Base-by-base conservation (phyloP, 2,329 filamentous ascomycete genomes). In the Coniochaeta sp. region DNA sequence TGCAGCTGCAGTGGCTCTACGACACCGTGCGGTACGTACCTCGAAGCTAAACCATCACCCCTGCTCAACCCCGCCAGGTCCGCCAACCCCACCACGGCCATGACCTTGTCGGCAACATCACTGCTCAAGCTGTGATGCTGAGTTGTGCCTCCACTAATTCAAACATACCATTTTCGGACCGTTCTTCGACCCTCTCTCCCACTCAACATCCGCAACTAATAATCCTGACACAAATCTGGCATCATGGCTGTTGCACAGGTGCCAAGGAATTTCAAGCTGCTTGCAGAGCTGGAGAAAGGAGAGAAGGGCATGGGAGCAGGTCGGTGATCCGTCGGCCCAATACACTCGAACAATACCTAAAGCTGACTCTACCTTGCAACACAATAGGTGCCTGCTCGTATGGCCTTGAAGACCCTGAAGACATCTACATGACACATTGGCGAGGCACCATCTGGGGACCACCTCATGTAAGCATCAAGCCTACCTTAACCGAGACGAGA, bases 201-300 rank as follows among this genome's bases (percentile, higher is more conserved):
- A 12, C 47, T 17, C 8, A 24, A 31, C 11, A 12, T 17, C 47
- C 12, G n/a, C 26, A 2, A 12, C 47, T 5, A 3, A 52, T 24
- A n/a, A 19, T 28, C 47, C 47, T 52, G 19, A 22, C 54, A 57
- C 8, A 31, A 47, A 40, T 1, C 26, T n/a, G 34, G 11, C 55
- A 69, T n/a, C 36, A 74, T 74, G 72, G 69, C 70, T 59, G 70
- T 69, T 58, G 71, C 71, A 54, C 67, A 96, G 76, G 85, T 99
- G 61, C 95, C 95, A 63, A 86, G 95, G 74, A 98, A 98, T 80
- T 99, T 99, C 75, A 89, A 93, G 72, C 85, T 99, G 66, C 83
- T 99, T 61, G 95, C 97, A 76, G 95, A 99, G 86, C 84, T 99
- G 22, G 95, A 99, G 81, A 98, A 98, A 81, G 95, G 95, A 71